A percentile compares a stretch with the other conserved stretches of the same genome.
These are phyloP conservation scores for Chlamydomonas asymmetrica DNA, from an alignment of 139 green algal species.

Conservation along the genomic window DNA sequence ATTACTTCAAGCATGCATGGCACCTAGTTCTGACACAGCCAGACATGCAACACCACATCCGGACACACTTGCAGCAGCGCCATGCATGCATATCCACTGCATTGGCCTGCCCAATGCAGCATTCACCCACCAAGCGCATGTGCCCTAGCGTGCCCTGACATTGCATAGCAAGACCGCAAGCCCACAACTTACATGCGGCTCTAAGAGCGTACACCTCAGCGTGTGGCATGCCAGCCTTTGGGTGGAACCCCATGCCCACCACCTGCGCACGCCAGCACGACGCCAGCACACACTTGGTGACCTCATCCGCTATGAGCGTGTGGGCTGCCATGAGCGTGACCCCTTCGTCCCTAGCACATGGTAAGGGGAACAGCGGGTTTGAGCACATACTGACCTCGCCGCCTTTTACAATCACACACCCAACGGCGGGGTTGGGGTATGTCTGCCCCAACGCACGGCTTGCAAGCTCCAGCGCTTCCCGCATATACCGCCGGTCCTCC, in stretches of 20 bases:
- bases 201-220: constrained; percentile 96
- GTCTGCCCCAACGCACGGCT: constrained; percentile 77
- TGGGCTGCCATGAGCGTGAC: background rate
- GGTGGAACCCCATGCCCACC: constrained; percentile 95
- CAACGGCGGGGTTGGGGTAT: constrained; percentile 93
- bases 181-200: constrained; percentile 76
- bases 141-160: too few species aligned
- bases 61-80: too few species aligned
- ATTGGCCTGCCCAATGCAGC: too few species aligned
- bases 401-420: constrained; percentile 90
- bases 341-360: background rate
- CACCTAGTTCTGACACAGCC: too few species aligned
- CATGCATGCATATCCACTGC: too few species aligned
- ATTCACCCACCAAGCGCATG: too few species aligned
- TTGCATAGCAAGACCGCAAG: too few species aligned
- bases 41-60: too few species aligned
- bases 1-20: too few species aligned
- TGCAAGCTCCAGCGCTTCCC: constrained; percentile 81
- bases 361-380: background rate
- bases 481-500: constrained; percentile 75
- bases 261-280: constrained; percentile 49
- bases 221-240: constrained; percentile 93
- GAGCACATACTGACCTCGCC: constrained; percentile 50
- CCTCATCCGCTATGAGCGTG: too few species aligned
- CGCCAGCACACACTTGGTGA: too few species aligned